Base-by-base conservation (phyloP, 192 early-diverging fungal species). In the Gaertneriomyces semiglobifer region DNA sequence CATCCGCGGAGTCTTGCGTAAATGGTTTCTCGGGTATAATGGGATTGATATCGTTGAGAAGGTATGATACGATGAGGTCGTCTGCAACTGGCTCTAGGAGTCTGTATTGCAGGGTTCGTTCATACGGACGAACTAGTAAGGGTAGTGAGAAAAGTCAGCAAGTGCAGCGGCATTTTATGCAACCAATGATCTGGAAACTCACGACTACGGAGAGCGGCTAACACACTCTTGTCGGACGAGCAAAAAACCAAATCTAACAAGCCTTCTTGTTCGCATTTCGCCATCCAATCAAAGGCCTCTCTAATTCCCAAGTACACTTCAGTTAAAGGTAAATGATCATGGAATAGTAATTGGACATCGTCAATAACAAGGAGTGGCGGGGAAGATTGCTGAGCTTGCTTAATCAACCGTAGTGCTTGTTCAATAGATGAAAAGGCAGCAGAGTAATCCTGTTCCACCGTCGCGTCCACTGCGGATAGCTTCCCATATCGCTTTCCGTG, bases 171-270 rank as follows among this genome's bases (percentile, higher is more conserved):
- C 25, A 33, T 2, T 33, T 33, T 33, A 14, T 38, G 56, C 14
- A n/a, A n/a, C 16, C 56, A 25, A 33, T 12, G 60, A 45, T 40
- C 9, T 39, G 41, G 43, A 11, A 33, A 61, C 39, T 45, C 44
- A 42, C 19, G 44, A 6, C 65, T 12, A 9, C 54, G 39, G 6
- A 66, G 43, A 12, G 42, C 53, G 5, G 65, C 65, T 12, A 70
- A 18, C 8, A 53, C 68, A 9, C 54, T 54, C 63, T 78, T 78
- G 33, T 72, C 69, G 20, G 64, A 68, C 19, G 52, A 53, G 58
- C 77, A 78, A 33, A 78, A 72, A 9, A 72, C 46, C 9, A 72
- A 69, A 46, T 78, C 72, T 44, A 78, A 39, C 56, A 75, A 58
- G 11, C 70, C 72, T 38, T 75, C 73, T 16, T 43, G 39, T 42